Conservation (phyloP, 2,329 filamentous ascomycete species). For the Fusarium citri region DNA sequence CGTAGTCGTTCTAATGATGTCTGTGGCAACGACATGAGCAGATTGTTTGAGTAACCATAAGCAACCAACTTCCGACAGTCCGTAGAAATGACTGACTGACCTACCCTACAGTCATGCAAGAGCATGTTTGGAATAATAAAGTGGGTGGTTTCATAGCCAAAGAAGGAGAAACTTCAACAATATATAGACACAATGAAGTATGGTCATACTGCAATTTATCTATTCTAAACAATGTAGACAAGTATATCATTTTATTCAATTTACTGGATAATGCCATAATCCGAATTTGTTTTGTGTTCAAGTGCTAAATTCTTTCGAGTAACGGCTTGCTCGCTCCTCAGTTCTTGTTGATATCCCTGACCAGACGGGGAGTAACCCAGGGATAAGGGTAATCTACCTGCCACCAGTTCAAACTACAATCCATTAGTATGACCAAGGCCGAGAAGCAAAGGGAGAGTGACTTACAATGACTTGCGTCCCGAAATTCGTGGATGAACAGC, state of each 20-base stretch:
- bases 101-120: background rate
- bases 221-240: background rate
- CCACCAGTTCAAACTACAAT: constrained; percentile 1
- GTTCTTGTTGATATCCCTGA: background rate
- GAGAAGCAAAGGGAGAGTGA: background rate
- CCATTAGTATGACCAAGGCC: background rate
- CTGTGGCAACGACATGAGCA: background rate
- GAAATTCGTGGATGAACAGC: constrained; percentile 1
- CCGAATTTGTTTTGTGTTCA: background rate
- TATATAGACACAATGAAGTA: background rate
- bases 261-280: background rate
- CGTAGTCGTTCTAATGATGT: no score
- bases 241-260: background rate
- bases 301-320: background rate
- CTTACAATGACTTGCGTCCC: constrained; percentile 1
- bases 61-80: background rate
- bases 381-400: background rate
- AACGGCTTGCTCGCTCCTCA: background rate
- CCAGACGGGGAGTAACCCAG: constrained; percentile 1
- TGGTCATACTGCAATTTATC: background rate
- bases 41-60: background rate
- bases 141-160: background rate
- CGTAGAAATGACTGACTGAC: background rate
- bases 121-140: background rate
- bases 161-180: background rate